A percentile compares a stretch with the other conserved stretches of the same genome.
Conservation (phyloP, 768 basidiomycete species). For the Imleria badia region DNA sequence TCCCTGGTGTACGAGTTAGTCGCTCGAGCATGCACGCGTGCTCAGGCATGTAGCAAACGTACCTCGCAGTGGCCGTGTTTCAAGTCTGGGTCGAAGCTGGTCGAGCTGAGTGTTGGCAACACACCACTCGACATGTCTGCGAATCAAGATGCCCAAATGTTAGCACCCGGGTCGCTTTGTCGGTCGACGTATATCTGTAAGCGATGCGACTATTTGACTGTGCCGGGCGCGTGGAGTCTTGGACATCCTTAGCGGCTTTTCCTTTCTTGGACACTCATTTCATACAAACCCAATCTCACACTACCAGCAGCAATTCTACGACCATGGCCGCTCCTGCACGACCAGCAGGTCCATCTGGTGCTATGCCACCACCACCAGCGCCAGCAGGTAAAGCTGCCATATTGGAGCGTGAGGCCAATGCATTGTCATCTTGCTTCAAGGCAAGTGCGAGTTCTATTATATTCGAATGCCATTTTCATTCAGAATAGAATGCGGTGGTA, state of each 20-base stretch:
- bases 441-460: conserved; percentile 32
- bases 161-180: background rate
- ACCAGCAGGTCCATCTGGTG: conserved; percentile 27
- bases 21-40: background rate
- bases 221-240: background rate
- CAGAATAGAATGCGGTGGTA: conserved; percentile 54
- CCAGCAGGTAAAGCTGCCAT: conserved; percentile 40
- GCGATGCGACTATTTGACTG: background rate
- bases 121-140: conserved; percentile 23
- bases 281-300: conserved; percentile 49
- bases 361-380: conserved; percentile 57
- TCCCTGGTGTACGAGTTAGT: conserved; percentile 13
- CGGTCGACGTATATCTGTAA: conserved; percentile 1
- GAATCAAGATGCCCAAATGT: background rate
- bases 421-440: conserved; percentile 56
- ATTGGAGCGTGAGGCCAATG: conserved; percentile 65
- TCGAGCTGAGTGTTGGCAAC: conserved; percentile 12
- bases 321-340: conserved; percentile 15
- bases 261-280: conserved; percentile 24
- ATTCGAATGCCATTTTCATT: background rate
- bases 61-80: conserved; percentile 13
- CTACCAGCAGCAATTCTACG: conserved; percentile 20
- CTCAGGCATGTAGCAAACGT: background rate
- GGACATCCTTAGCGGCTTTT: conserved; percentile 2
- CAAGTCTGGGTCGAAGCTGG: conserved; percentile 17